Evolutionary conservation across 1,139 yeast species (phyloP), one percentile per base, ranked within the genome.

Genomic region (Blastobotrys buckinghamii): DNA sequence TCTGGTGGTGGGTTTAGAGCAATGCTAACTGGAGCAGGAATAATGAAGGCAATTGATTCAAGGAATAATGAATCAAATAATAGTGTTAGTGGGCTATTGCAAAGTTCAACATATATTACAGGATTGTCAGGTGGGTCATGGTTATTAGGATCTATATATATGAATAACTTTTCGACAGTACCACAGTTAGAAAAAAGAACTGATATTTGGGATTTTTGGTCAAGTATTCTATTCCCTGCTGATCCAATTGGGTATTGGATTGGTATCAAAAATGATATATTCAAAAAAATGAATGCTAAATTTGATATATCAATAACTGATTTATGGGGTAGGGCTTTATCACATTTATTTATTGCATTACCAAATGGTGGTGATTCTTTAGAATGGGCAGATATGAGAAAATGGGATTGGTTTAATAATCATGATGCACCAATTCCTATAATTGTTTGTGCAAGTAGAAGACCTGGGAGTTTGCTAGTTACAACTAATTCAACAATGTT

Each of bases 1-100:
- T 79, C 88, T 7, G 95, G 95, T 40, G 95, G 95, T 55, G 90
- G 95, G 5, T 85, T 84, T 65, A 72, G 95, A 53, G 89, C 95
- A 35, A 82, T 85, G 92, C 68, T 85, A 35, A 67, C 70, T 51
- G 94, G 94, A 24, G 95, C 94, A 2, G 95, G 96, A 34, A 79
- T 81, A 59, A 63, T 84, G 36, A 71, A 86, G 19, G 95, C 89
- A 0, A 66, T 84, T 52, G 96, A 87, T 61, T 73, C 76, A 55
- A 71, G 95, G 58, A 81, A 89, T 6, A 67, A 64, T 1, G 79
- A 78, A 43, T 72, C 79, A 2, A 67, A 65, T 20, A 77, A 74
- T 1, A 72, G 79, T 2, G 67, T 65, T 17, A 77, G 74, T 1
- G 95, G 96, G 1, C 69, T 88, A 47, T 70, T 85, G 44, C 88